Evolutionary conservation across 805 yeast species (phyloP).

Genomic region (Candida gorgasii): DNA sequence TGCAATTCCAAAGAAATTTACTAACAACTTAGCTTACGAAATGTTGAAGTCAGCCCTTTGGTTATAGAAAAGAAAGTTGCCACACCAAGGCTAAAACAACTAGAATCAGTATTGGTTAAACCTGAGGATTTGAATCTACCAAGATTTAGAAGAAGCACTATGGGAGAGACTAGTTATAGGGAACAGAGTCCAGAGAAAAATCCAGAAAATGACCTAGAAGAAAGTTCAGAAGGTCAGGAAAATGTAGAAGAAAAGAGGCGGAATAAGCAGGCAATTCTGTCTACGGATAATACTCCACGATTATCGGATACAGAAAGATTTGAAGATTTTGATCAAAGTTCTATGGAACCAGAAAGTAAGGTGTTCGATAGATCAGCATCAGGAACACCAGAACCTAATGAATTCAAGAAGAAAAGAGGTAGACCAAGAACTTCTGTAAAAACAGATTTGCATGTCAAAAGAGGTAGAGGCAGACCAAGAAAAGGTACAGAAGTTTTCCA

Average conservation of each 20-base stretch:
- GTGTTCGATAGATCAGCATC: not conserved
- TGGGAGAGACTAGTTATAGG: not conserved
- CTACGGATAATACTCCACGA: not conserved
- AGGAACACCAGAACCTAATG: not conserved
- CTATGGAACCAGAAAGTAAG: not conserved
- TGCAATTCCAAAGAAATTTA: not conserved
- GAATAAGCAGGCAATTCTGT: not conserved
- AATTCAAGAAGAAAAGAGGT: conserved; percentile 2
- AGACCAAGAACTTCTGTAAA: conserved; percentile 1
- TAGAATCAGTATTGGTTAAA: conserved; percentile 28
- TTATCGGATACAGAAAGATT: not conserved
- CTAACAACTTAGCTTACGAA: conserved; percentile 12
- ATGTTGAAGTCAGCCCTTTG: conserved; percentile 14
- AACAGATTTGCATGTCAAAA: not conserved
- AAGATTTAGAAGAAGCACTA: conserved; percentile 10
- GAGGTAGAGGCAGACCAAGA: conserved; percentile 17
- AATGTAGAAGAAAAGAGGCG: not conserved
- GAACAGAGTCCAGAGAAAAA: not conserved
- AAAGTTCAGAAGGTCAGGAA: not conserved
- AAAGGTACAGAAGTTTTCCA: conserved; percentile 4
- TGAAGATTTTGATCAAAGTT: not conserved
- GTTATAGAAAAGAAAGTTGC: conserved; percentile 5
- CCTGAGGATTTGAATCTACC: conserved; percentile 19
- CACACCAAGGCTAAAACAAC: conserved; percentile 16
- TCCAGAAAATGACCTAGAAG: not conserved